Percentiles rank a stretch among this genome's conserved stretches.
Conservation (phyloP, 768 basidiomycete species). For the Xerocomellus chrysenteron region DNA sequence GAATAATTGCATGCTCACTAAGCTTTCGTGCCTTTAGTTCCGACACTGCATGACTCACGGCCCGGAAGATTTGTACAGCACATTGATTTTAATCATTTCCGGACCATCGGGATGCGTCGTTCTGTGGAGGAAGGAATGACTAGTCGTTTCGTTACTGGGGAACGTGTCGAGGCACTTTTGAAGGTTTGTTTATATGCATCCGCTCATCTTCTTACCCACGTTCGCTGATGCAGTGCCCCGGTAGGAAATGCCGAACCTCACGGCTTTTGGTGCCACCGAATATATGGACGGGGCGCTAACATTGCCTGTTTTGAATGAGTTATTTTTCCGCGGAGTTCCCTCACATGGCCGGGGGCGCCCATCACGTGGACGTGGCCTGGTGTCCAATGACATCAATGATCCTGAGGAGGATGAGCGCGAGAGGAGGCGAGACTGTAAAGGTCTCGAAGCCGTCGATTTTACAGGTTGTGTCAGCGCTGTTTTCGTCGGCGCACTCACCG, state of each 20-base stretch:
- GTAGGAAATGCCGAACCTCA: constrained; percentile 87
- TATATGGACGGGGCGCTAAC: constrained; percentile 97
- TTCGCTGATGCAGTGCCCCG: constrained; percentile 3
- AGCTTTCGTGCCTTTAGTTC: constrained; percentile 44
- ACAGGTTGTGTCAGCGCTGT: constrained; percentile 94
- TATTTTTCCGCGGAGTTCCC: constrained; percentile 81
- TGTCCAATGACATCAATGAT: constrained; percentile 48
- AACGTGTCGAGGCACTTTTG: constrained; percentile 73
- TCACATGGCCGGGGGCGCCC: constrained; percentile 70
- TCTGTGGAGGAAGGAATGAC: constrained; percentile 87
- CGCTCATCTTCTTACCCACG: constrained; percentile 3
- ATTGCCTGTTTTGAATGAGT: constrained; percentile 79
- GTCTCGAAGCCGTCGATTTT: constrained; percentile 86
- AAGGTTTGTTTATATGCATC: constrained; percentile 49
- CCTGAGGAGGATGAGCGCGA: constrained; percentile 77
- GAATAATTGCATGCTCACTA: constrained; percentile 5
- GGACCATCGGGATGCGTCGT: constrained; percentile 93
- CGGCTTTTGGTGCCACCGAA: constrained; percentile 92
- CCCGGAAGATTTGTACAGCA: constrained; percentile 82
- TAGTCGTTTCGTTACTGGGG: constrained; percentile 91
- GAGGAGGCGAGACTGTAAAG: constrained; percentile 67
- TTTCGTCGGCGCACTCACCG: constrained; percentile 81
- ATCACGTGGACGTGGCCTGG: constrained; percentile 58
- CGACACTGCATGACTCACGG: constrained; percentile 64
- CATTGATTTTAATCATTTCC: constrained; percentile 95